Base-by-base conservation (phyloP, 2,329 filamentous ascomycete species). In the Cercospora canescens region DNA sequence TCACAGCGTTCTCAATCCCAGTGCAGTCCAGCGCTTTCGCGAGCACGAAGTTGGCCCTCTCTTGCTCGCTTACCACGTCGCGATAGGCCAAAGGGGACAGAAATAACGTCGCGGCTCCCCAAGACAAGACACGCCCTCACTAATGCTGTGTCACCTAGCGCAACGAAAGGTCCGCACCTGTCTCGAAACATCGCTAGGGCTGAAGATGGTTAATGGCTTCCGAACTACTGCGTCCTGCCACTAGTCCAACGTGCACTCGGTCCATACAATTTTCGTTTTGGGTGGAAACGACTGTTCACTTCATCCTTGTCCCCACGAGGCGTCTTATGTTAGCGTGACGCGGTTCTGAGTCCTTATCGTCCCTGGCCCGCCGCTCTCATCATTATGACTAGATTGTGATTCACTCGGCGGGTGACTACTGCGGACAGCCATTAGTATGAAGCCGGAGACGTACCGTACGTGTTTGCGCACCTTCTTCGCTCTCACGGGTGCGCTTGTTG, bases 171-270 rank as follows among this genome's bases (percentile, higher is more conserved):
- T 21, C 59, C 52, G 28, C 52, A 11, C 28, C 39, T 28, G 32
- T 28, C 45, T 52, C 28, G 30, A 61, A 61, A 52, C 41, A n/a
- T 16, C 21, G 37, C 59, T 61, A 61, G 48, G 39, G 59, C 59
- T 61, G 59, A 61, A 61, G 41, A 35, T 61, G 59, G 59, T 54
- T 41, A 58, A 60, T 26, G 59, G 39, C 39, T 50, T 52, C 14
- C 41, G 45, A 35, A 61, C 59, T 61, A 61, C 39, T 50, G 59
- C 45, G 59, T 52, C 59, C 39, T 61, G 45, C 59, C 59, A 61
- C 59, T 61, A 61, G 59, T 24, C 21, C 59, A 52, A 30, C 59
- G 21, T 21, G 41, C 30, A 35, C 26, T 41, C 4, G 18, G 59
- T 61, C 59, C 59, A 61, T 16, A 61, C 59, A 52, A 48, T 37